Conservation (phyloP, 352 stramenopile genomes). For the Phytophthora capsici region DNA sequence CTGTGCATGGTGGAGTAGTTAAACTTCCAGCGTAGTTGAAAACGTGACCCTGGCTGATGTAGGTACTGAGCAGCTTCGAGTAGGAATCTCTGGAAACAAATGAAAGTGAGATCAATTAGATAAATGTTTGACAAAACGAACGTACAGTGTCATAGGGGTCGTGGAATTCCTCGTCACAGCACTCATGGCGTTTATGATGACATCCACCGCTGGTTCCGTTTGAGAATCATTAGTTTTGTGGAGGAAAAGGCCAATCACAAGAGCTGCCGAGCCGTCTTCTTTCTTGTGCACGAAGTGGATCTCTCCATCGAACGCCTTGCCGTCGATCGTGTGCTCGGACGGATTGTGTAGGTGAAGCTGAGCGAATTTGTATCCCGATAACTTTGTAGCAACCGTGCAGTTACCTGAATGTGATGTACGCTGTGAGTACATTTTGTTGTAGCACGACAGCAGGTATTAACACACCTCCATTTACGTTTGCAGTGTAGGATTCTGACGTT, state of each 20-base stretch:
- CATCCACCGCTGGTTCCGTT: neutral
- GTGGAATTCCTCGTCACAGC: neutral
- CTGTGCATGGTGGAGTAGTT: slow-evolving; percentile 37
- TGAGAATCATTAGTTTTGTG: slow-evolving; percentile 9
- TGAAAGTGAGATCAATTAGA: neutral
- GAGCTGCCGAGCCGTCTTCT: slow-evolving; percentile 27
- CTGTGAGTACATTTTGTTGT: neutral
- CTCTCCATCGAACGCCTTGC: slow-evolving; percentile 37
- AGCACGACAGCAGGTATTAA: neutral
- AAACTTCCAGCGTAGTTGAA: slow-evolving; percentile 44
- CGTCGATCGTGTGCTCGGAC: slow-evolving; percentile 46
- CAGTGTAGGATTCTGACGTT: slow-evolving; percentile 29
- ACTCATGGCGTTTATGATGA: neutral
- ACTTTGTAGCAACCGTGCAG: slow-evolving; percentile 41
- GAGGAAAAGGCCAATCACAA: slow-evolving; percentile 41
- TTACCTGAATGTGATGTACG: slow-evolving; percentile 7
- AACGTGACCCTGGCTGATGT: slow-evolving; percentile 43
- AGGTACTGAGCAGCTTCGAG: slow-evolving; percentile 22
- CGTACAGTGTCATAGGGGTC: neutral
- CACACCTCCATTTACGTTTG: slow-evolving; percentile 13
- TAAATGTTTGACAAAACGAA: neutral
- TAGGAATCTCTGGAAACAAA: neutral
- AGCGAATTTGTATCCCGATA: slow-evolving; percentile 26
- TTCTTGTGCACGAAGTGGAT: slow-evolving; percentile 46
- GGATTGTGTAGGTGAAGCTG: slow-evolving; percentile 45